phyloP scores from a whole-genome alignment of 2,329 filamentous ascomycete genomes.

The Cytospora piceae region DNA sequence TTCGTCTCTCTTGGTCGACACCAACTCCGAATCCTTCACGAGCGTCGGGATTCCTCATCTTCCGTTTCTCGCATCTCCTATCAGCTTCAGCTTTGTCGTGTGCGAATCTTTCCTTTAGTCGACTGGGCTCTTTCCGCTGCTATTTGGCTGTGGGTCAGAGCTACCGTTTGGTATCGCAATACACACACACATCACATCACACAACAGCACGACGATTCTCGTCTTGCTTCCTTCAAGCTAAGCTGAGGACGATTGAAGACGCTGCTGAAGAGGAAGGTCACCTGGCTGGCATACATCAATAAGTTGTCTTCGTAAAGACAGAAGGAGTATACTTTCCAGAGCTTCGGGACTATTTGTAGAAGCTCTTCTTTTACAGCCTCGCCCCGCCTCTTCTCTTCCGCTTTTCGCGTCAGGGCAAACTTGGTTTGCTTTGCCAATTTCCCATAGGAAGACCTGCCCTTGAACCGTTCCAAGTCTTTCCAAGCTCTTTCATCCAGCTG shows the following conservation, averaged over 20 bases:
- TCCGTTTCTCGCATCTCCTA: slow-evolving; percentile 31
- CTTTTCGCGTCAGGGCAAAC: slow-evolving; percentile 10
- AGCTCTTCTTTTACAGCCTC: slow-evolving; percentile 19
- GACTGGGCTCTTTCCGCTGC: slow-evolving; percentile 25
- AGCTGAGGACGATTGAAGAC: slow-evolving; percentile 17
- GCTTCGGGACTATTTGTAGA: slow-evolving; percentile 14
- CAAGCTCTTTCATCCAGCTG: slow-evolving; percentile 15
- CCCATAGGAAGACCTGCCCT: slow-evolving; percentile 15
- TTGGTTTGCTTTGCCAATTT: slow-evolving; percentile 10
- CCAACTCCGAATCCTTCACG: slow-evolving; percentile 33
- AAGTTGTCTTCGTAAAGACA: slow-evolving; percentile 12
- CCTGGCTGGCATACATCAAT: slow-evolving; percentile 12
- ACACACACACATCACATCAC: slow-evolving; percentile 13
- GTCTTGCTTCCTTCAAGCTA: slow-evolving; percentile 14
- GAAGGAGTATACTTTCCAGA: slow-evolving; percentile 23
- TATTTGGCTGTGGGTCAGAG: slow-evolving; percentile 25
- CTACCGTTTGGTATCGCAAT: slow-evolving; percentile 22
- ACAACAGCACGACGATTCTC: slow-evolving; percentile 16
- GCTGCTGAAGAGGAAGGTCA: slow-evolving; percentile 7
- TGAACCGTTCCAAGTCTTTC: slow-evolving; percentile 9
- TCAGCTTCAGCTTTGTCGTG: slow-evolving; percentile 27
- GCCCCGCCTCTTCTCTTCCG: slow-evolving; percentile 14
- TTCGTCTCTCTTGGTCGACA: slow-evolving; percentile 29
- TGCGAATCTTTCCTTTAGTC: slow-evolving; percentile 29
- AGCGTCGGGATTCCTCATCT: slow-evolving; percentile 31